Percentiles rank a stretch among this genome's conserved stretches.
Evolutionary conservation across 208 protist genomes (phyloP).

Genomic region (Trypanosoma brucei): DNA sequence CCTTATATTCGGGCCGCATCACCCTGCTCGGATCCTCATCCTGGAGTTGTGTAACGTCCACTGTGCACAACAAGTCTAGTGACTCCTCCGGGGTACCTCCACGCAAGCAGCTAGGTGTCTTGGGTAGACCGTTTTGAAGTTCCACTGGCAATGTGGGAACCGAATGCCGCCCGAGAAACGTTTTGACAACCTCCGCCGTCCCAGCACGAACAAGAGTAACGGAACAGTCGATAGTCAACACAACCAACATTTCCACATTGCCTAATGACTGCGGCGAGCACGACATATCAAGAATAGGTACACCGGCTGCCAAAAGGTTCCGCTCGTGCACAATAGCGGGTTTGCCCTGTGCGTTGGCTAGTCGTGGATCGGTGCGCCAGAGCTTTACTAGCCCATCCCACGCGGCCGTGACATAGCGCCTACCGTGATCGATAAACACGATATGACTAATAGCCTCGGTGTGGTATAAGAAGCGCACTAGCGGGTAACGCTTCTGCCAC

Average conservation of each 20-base stretch:
- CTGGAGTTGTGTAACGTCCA: no score
- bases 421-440: conserved; percentile 39
- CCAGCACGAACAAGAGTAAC: conserved; percentile 65
- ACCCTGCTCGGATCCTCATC: conserved; percentile 7
- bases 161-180: conserved; percentile 56
- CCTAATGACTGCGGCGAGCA: conserved; percentile 45
- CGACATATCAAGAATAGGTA: conserved; percentile 62
- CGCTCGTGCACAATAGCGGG: conserved; percentile 67
- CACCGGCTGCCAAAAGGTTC: conserved; percentile 52
- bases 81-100: no score
- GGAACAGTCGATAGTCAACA: conserved; percentile 73
- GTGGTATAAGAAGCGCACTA: conserved; percentile 79
- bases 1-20: conserved; percentile 68
- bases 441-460: conserved; percentile 59
- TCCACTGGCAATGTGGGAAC: background rate
- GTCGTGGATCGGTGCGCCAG: conserved; percentile 62
- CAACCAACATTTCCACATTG: conserved; percentile 71
- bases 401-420: conserved; percentile 63
- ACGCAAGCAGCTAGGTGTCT: no score
- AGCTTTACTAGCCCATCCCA: conserved; percentile 83
- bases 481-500: conserved; percentile 63
- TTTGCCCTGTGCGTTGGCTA: conserved; percentile 34
- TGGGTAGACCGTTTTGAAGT: background rate
- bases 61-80: no score
- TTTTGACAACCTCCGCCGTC: conserved; percentile 73